Percentiles rank a stretch among this genome's conserved stretches.
phyloP scores from a whole-genome alignment of 2,329 filamentous ascomycete species.

The Elsinoe necatrix region DNA sequence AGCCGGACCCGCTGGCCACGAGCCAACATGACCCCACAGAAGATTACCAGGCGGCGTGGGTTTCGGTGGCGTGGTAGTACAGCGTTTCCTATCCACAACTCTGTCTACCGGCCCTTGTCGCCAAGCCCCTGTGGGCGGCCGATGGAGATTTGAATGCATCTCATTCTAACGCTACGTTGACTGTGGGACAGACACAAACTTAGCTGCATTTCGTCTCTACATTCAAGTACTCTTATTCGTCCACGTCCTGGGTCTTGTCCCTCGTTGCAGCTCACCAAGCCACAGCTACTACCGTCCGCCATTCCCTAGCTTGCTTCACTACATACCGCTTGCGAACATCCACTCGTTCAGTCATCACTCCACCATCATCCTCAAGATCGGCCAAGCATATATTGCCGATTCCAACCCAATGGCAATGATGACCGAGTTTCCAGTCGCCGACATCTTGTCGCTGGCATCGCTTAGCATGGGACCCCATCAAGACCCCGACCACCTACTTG shows the following conservation, averaged over 20 bases:
- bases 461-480: slow-evolving; percentile 11
- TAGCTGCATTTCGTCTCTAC: background rate
- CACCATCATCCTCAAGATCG: background rate
- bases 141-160: background rate
- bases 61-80: slow-evolving; percentile 11
- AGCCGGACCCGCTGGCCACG: background rate
- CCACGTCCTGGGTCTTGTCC: slow-evolving; percentile 15
- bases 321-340: background rate
- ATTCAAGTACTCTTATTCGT: slow-evolving; percentile 17
- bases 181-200: slow-evolving; percentile 12
- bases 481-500: background rate
- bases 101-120: slow-evolving; percentile 5
- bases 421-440: slow-evolving; percentile 12
- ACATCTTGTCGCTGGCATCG: slow-evolving; percentile 10
- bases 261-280: slow-evolving; percentile 11
- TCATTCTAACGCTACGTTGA: slow-evolving; percentile 3
- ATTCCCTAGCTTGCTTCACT: slow-evolving; percentile 7
- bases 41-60: slow-evolving; percentile 2
- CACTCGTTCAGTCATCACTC: background rate
- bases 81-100: slow-evolving; percentile 11
- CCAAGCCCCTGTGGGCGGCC: slow-evolving; percentile 4
- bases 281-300: slow-evolving; percentile 13
- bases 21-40: slow-evolving; percentile 3
- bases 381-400: slow-evolving; percentile 35
- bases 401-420: slow-evolving; percentile 24